Evolutionary conservation across 805 yeast species (phyloP).

Genomic region (Komagataella pseudopastoris): DNA sequence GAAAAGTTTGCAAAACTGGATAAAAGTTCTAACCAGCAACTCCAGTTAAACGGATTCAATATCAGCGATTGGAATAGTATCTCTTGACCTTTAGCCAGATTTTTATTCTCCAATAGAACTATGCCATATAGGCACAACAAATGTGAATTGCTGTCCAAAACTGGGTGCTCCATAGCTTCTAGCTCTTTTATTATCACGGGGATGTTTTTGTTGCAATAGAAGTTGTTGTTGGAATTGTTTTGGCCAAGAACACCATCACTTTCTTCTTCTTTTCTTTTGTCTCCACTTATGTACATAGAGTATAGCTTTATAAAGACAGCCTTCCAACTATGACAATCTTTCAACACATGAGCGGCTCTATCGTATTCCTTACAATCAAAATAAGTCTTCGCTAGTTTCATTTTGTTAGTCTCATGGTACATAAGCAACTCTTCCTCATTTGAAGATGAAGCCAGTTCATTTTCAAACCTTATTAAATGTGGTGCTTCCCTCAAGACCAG

Average conservation of each 20-base stretch:
- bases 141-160: constrained; percentile 32
- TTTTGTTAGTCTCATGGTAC: constrained; percentile 25
- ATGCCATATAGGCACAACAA: constrained; percentile 64
- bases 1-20: constrained; percentile 47
- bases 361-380: constrained; percentile 81
- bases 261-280: constrained; percentile 58
- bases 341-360: constrained; percentile 51
- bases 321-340: constrained; percentile 33
- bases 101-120: constrained; percentile 47
- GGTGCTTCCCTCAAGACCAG: neutral
- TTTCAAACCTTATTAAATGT: neutral
- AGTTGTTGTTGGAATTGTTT: constrained; percentile 16
- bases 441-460: neutral
- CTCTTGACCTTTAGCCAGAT: constrained; percentile 45
- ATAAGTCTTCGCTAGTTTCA: constrained; percentile 54
- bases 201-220: constrained; percentile 12
- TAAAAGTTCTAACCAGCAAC: constrained; percentile 77
- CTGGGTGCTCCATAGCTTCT: constrained; percentile 9
- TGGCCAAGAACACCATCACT: constrained; percentile 51
- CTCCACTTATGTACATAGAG: constrained; percentile 62
- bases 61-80: constrained; percentile 47
- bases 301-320: constrained; percentile 55
- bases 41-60: constrained; percentile 80
- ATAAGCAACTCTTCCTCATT: constrained; percentile 10
- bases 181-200: constrained; percentile 27